A percentile compares a stretch with the other conserved stretches of the same genome.
Conservation (phyloP, 2,329 filamentous ascomycete species). For the Ophiostoma piceae region DNA sequence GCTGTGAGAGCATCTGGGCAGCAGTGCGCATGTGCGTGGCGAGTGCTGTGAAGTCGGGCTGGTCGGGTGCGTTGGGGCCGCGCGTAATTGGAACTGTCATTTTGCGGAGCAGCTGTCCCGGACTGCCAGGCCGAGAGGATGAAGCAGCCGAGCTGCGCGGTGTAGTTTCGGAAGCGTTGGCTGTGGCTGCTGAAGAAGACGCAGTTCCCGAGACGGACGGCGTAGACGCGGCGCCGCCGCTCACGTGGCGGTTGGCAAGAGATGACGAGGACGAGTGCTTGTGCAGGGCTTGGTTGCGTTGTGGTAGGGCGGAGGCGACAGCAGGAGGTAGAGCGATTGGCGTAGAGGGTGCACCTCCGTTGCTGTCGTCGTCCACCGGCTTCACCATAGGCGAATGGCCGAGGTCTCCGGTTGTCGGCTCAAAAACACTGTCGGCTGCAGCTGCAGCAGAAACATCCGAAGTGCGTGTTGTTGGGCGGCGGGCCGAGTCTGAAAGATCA, state of each 20-base stretch:
- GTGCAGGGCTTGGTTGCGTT: slow-evolving; percentile 12
- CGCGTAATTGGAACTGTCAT: slow-evolving; percentile 55
- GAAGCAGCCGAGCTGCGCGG: slow-evolving; percentile 63
- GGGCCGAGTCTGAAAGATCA: slow-evolving; percentile 64
- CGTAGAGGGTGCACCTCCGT: slow-evolving; percentile 2
- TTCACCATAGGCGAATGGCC: slow-evolving; percentile 67
- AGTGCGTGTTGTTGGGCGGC: slow-evolving; percentile 26
- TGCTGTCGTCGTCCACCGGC: slow-evolving; percentile 44
- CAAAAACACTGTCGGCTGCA: slow-evolving; percentile 66
- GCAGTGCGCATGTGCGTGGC: slow-evolving; percentile 85
- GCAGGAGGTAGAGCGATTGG: background rate
- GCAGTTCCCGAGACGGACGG: slow-evolving; percentile 55
- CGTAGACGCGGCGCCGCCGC: slow-evolving; percentile 15
- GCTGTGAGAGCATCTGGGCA: slow-evolving; percentile 78
- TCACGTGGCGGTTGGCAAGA: slow-evolving; percentile 20
- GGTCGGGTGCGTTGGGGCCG: slow-evolving; percentile 52
- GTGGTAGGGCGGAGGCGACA: slow-evolving; percentile 20
- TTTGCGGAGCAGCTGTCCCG: slow-evolving; percentile 48
- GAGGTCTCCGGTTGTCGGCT: slow-evolving; percentile 73
- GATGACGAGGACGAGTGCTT: slow-evolving; percentile 19
- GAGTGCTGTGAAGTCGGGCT: slow-evolving; percentile 74
- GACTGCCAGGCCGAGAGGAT: slow-evolving; percentile 63
- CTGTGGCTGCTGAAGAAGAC: slow-evolving; percentile 58
- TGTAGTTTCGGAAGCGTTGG: slow-evolving; percentile 60
- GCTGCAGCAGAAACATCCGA: slow-evolving; percentile 22